Evolutionary conservation across 768 basidiomycete genomes (phyloP).

Genomic region (Xerocomellus intermedius): DNA sequence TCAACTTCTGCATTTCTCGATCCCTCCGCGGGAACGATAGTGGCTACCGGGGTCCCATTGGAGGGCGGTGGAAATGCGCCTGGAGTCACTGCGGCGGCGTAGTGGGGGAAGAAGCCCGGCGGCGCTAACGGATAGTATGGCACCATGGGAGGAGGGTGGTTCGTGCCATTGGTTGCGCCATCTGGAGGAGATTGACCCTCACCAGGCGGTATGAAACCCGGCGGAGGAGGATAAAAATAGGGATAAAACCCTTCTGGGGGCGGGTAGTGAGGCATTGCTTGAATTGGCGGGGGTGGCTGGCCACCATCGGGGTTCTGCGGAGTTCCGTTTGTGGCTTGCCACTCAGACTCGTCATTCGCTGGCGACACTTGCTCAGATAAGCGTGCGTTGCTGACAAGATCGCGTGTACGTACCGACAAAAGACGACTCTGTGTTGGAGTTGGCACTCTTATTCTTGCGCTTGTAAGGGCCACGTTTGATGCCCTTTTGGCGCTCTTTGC

Average conservation of each 20-base stretch:
- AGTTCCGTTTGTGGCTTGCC: slow-evolving; percentile 29
- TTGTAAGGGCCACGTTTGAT: slow-evolving; percentile 60
- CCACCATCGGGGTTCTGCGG: slow-evolving; percentile 12
- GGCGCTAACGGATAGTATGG: slow-evolving; percentile 39
- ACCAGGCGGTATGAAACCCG: slow-evolving; percentile 39
- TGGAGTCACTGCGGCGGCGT: slow-evolving; percentile 29
- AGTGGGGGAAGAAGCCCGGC: slow-evolving; percentile 41
- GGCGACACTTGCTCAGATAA: slow-evolving; percentile 15
- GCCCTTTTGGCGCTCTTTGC: slow-evolving; percentile 65
- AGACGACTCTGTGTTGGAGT: slow-evolving; percentile 22
- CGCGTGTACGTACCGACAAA: slow-evolving; percentile 18
- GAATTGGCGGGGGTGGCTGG: slow-evolving; percentile 29
- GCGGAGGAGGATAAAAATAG: slow-evolving; percentile 41
- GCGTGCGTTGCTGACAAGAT: slow-evolving; percentile 4
- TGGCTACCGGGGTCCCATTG: slow-evolving; percentile 23
- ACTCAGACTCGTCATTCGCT: slow-evolving; percentile 32
- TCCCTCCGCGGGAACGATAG: slow-evolving; percentile 28
- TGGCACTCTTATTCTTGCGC: slow-evolving; percentile 41
- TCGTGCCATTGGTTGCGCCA: slow-evolving; percentile 29
- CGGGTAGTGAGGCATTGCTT: slow-evolving; percentile 29
- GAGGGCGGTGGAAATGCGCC: slow-evolving; percentile 33
- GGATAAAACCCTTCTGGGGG: slow-evolving; percentile 45
- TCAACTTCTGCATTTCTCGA: slow-evolving; percentile 22
- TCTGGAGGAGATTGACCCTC: slow-evolving; percentile 37
- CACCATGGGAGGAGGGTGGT: slow-evolving; percentile 31